These are phyloP conservation scores for Boletus subparvulus DNA, from an alignment of 768 basidiomycete species.

Conservation along the genomic window DNA sequence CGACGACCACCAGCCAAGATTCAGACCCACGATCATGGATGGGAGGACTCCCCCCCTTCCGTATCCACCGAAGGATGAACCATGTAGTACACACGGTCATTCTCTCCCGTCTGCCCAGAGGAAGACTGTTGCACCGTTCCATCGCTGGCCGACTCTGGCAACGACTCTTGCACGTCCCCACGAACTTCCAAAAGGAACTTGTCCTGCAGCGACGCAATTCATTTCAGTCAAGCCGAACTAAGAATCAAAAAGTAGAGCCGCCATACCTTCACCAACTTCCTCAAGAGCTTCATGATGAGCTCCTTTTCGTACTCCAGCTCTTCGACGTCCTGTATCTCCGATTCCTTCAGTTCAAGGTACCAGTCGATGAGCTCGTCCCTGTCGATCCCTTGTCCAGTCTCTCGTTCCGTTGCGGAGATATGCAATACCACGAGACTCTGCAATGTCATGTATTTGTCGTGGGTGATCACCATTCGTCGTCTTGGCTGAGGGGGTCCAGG, in stretches of 20 bases:
- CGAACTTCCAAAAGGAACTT: slow-evolving; percentile 80
- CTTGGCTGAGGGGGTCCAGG: slow-evolving; percentile 50
- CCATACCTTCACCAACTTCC: slow-evolving; percentile 84
- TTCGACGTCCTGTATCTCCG: slow-evolving; percentile 77
- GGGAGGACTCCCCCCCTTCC: slow-evolving; percentile 46
- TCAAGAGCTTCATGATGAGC: slow-evolving; percentile 84
- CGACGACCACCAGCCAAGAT: not conserved
- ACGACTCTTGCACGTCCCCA: slow-evolving; percentile 80
- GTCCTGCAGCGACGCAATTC: slow-evolving; percentile 49
- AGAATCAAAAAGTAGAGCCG: not conserved
- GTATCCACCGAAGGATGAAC: slow-evolving; percentile 87
- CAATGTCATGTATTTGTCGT: slow-evolving; percentile 90
- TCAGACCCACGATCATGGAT: slow-evolving; percentile 15
- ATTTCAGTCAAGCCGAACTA: slow-evolving; percentile 1
- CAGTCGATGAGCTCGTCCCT: slow-evolving; percentile 93
- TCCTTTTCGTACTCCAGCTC: slow-evolving; percentile 90
- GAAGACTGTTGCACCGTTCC: slow-evolving; percentile 49
- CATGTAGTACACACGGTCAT: slow-evolving; percentile 79
- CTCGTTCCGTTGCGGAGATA: slow-evolving; percentile 71
- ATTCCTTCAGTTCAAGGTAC: slow-evolving; percentile 91
- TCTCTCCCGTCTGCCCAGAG: slow-evolving; percentile 50
- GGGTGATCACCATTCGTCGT: slow-evolving; percentile 87
- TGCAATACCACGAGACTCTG: slow-evolving; percentile 88
- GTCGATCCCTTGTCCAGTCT: slow-evolving; percentile 75
- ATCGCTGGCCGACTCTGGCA: slow-evolving; percentile 62